Percentiles rank a stretch among this genome's conserved stretches.
Evolutionary conservation across 345 rosid genomes (phyloP).

Genomic region (Eutrema heterophyllum): DNA sequence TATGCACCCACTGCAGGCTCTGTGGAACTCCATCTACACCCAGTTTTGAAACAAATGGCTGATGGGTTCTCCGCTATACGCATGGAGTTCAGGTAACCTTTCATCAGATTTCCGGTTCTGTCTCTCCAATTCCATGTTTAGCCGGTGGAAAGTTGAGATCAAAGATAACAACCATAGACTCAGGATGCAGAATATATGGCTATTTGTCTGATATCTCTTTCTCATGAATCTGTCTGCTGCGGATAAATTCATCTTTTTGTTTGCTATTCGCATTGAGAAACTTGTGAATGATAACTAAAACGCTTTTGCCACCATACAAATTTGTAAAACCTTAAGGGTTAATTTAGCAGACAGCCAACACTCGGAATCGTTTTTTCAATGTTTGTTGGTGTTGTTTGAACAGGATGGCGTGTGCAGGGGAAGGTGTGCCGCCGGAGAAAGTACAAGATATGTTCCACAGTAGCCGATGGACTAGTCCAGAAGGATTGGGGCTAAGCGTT

Average conservation of each 20-base stretch:
- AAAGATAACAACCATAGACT: background rate
- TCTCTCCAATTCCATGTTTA: background rate
- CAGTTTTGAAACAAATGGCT: conserved; percentile 48
- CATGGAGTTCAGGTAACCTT: conserved; percentile 69
- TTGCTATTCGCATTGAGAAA: background rate
- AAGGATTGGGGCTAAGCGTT: conserved; percentile 85
- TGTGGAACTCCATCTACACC: conserved; percentile 72
- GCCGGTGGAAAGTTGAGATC: background rate
- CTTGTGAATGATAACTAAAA: background rate
- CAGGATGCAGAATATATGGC: too few species aligned
- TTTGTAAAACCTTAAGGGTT: background rate
- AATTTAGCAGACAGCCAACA: background rate
- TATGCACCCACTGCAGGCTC: conserved; percentile 66
- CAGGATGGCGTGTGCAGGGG: conserved; percentile 89
- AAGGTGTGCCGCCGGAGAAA: conserved; percentile 79
- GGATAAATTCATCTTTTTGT: background rate
- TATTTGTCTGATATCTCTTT: background rate
- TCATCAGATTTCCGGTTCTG: background rate
- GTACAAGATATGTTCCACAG: conserved; percentile 88
- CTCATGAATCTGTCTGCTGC: background rate
- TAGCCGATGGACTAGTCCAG: conserved; percentile 70
- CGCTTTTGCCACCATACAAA: background rate
- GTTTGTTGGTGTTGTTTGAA: background rate
- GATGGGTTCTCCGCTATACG: conserved; percentile 47
- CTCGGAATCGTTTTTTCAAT: background rate